Evolutionary conservation across 176 grass and related monocot genomes (phyloP).

Genomic region (Carex kokanica): DNA sequence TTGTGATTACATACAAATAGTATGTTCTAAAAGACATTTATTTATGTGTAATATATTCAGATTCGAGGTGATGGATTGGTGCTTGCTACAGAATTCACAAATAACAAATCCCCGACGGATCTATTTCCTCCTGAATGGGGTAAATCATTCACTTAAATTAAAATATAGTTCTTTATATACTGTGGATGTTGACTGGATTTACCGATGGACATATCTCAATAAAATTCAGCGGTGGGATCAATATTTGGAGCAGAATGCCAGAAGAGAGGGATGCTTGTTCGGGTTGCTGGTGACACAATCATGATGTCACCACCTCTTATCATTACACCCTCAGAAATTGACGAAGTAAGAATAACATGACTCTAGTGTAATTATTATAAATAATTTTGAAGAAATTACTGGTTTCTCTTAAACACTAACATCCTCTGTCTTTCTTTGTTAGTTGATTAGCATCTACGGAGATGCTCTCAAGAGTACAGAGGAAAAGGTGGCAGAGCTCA

Average conservation of each 20-base stretch:
- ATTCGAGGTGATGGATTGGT: conserved; percentile 81
- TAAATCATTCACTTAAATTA: conserved; percentile 9
- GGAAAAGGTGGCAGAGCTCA: conserved; percentile 59
- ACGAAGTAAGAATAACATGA: conserved; percentile 48
- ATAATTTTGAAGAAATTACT: neutral
- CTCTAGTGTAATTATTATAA: neutral
- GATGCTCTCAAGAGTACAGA: conserved; percentile 71
- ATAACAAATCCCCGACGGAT: conserved; percentile 75
- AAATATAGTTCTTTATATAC: conserved; percentile 10
- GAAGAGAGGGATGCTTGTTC: conserved; percentile 79
- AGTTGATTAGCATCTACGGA: conserved; percentile 80
- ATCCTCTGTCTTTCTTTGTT: neutral
- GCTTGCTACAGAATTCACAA: conserved; percentile 74
- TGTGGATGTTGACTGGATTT: conserved; percentile 23
- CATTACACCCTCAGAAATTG: conserved; percentile 58
- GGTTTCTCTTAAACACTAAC: neutral
- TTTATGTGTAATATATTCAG: conserved; percentile 33
- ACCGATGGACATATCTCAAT: neutral
- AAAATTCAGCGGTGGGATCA: conserved; percentile 71
- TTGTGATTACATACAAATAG: neutral
- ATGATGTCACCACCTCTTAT: conserved; percentile 91
- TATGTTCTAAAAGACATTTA: neutral
- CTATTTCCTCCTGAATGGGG: conserved; percentile 91
- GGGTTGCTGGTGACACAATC: conserved; percentile 80
- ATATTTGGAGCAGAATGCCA: conserved; percentile 88